phyloP scores from a whole-genome alignment of 2,329 filamentous ascomycete species.

The Trichocomaceae sp. region DNA sequence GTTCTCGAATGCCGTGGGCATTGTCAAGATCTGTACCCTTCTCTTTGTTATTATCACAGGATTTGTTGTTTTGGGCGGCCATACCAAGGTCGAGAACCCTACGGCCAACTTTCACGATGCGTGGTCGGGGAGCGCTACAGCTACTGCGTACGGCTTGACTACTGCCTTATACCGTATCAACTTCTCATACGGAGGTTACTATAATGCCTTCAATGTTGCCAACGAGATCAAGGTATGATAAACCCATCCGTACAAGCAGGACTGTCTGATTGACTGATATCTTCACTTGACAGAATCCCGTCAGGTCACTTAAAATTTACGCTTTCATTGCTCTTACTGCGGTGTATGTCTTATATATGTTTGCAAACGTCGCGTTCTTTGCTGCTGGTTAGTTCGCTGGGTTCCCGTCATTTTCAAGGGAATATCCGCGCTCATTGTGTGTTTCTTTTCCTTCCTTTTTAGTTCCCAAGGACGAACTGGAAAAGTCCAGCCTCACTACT shows the following conservation, averaged over 20 bases:
- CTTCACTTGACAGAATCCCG: slow-evolving; percentile 42
- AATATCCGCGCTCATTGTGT: too few species aligned
- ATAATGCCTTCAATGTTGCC: slow-evolving; percentile 56
- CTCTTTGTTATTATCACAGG: slow-evolving; percentile 52
- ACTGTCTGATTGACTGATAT: not conserved
- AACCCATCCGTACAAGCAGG: not conserved
- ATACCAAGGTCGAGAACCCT: slow-evolving; percentile 46
- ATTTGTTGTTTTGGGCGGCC: slow-evolving; percentile 55
- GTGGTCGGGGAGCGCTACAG: slow-evolving; percentile 45
- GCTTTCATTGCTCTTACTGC: slow-evolving; percentile 46
- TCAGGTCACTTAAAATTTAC: slow-evolving; percentile 48
- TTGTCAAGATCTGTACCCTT: slow-evolving; percentile 55
- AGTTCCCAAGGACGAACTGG: slow-evolving; percentile 47
- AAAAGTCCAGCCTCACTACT: slow-evolving; percentile 47
- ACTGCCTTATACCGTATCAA: slow-evolving; percentile 54
- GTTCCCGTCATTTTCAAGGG: too few species aligned
- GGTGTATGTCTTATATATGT: slow-evolving; percentile 50
- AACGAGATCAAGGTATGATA: slow-evolving; percentile 49
- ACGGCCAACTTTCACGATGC: slow-evolving; percentile 50
- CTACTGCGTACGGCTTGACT: slow-evolving; percentile 43
- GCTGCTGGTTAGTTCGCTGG: slow-evolving; percentile 32
- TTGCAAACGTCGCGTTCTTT: slow-evolving; percentile 58
- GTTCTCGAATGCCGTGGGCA: slow-evolving; percentile 51
- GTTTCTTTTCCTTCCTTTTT: too few species aligned
- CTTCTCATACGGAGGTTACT: slow-evolving; percentile 53